Percentiles rank a stretch among this genome's conserved stretches.
These are phyloP conservation scores for Excoecaria agallocha DNA, from an alignment of 345 rosid species.

Conservation along the genomic window DNA sequence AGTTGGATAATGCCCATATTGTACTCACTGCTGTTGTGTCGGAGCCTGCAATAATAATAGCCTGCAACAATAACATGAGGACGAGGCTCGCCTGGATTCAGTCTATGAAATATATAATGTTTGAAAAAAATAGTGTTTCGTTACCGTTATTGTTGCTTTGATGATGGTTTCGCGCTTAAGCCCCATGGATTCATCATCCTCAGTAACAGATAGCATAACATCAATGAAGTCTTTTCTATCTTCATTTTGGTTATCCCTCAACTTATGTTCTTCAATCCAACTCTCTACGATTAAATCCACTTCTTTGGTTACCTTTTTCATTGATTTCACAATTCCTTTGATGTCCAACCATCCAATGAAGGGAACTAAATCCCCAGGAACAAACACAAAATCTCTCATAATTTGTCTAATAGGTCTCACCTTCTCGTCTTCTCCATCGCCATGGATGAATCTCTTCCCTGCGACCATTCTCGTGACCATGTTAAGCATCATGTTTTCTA, in stretches of 20 bases:
- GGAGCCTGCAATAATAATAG: constrained; percentile 42
- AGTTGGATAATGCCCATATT: constrained; percentile 39
- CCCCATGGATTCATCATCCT: constrained; percentile 12
- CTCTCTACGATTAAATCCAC: constrained; percentile 25
- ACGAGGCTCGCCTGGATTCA: too few relatives aligned
- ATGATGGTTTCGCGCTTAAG: constrained; percentile 15
- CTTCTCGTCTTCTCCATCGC: constrained; percentile 8
- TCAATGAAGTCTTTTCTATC: constrained; percentile 12
- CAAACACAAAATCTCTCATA: constrained; percentile 28
- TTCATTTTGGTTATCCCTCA: not conserved
- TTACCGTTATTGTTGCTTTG: constrained; percentile 24
- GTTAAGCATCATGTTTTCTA: constrained; percentile 13
- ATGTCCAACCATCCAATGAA: constrained; percentile 28
- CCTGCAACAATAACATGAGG: not conserved
- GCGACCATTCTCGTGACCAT: constrained; percentile 22
- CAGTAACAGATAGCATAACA: constrained; percentile 19
- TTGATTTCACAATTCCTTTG: constrained; percentile 10
- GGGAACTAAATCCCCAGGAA: constrained; percentile 33
- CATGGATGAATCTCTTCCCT: constrained; percentile 21
- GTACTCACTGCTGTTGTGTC: constrained; percentile 38
- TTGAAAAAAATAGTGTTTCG: too few relatives aligned
- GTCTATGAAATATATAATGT: too few relatives aligned
- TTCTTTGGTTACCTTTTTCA: constrained; percentile 22
- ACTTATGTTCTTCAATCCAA: constrained; percentile 37
- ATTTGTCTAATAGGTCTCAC: constrained; percentile 17